These are phyloP conservation scores for Stylonectria norvegica DNA, from an alignment of 2,329 filamentous ascomycete species.

Conservation along the genomic window DNA sequence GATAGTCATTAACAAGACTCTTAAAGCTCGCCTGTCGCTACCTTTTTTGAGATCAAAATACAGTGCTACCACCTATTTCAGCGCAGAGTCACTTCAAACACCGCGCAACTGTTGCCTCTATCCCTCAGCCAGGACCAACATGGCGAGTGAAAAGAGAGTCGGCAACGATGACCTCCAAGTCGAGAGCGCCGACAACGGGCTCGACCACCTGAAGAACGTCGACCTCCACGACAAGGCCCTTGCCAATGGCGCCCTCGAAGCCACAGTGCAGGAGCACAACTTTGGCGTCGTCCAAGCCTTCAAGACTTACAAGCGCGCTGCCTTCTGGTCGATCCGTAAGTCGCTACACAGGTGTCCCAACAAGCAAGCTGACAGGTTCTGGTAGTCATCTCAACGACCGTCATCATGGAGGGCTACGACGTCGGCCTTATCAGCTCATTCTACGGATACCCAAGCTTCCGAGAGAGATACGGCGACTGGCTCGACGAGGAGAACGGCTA, in stretches of 20 bases:
- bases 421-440: constrained; percentile 45
- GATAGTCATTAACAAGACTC: background rate
- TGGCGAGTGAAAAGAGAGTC: constrained; percentile 22
- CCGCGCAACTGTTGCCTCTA: constrained; percentile 1
- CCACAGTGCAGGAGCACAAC: constrained; percentile 37
- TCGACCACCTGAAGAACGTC: constrained; percentile 32
- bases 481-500: constrained; percentile 35
- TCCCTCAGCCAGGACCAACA: constrained; percentile 6
- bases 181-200: constrained; percentile 29
- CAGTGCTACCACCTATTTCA: background rate
- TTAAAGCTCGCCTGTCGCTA: background rate
- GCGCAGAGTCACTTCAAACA: background rate
- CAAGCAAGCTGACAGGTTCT: constrained; percentile 3
- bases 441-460: constrained; percentile 41
- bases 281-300: constrained; percentile 33
- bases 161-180: constrained; percentile 24
- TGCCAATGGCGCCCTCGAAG: constrained; percentile 35
- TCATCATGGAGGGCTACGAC: constrained; percentile 53
- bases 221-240: constrained; percentile 37
- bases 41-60: background rate
- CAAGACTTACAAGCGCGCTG: constrained; percentile 39
- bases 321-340: constrained; percentile 39
- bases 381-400: constrained; percentile 41
- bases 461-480: constrained; percentile 39
- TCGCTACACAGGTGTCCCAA: background rate